Evolutionary conservation across 2,329 filamentous ascomycete species (phyloP), one percentile per base, ranked within the genome.

Genomic region (Cercospora nicotianae): DNA sequence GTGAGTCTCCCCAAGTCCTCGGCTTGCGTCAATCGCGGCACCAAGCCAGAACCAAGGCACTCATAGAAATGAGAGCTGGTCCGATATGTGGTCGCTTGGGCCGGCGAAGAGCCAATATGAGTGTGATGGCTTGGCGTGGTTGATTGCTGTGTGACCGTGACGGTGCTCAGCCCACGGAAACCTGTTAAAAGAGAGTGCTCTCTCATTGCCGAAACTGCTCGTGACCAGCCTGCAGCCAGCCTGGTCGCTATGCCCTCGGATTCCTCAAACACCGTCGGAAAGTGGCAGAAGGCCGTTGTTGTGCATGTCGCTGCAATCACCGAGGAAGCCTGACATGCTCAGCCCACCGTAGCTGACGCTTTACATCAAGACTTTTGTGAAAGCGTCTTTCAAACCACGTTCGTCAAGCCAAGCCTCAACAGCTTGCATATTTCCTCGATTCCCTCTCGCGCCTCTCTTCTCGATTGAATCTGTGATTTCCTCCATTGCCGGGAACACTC

Each of bases 391-490:
- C n/a, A 85, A 68, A 0, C 82, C 83, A 36, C 77, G 78, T 60
- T 82, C 81, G 5, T 75, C 76, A 1, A 87, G 71, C 83, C 84
- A 87, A 6, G 78, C 78, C 70, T 86, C 83, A 18, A 87, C 70
- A 2, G 83, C 84, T 72, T 81, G 83, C 85, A 87, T 86, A 59
- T 87, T 84, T 1, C 80, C 82, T 4, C 85, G 75, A 60, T 87
- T 87, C 0, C 80, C 83, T 61, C 85, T 80, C 58, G 82, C 79
- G 0, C 85, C 85, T 48, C 82, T 73, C 72, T 81, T 80, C 72
- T 85, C 83, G 1, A 83, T 82, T 16, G 78, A 69, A 63, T 85
- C 84, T 1, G 85, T 87, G 36, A 89, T 87, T 70, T 87, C 85
- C 26, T 80, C 79, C 83, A 90, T 90, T 31, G 85, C 85, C 5